Conservation (phyloP, 2,329 filamentous ascomycete species). For the Botrytis elliptica region DNA sequence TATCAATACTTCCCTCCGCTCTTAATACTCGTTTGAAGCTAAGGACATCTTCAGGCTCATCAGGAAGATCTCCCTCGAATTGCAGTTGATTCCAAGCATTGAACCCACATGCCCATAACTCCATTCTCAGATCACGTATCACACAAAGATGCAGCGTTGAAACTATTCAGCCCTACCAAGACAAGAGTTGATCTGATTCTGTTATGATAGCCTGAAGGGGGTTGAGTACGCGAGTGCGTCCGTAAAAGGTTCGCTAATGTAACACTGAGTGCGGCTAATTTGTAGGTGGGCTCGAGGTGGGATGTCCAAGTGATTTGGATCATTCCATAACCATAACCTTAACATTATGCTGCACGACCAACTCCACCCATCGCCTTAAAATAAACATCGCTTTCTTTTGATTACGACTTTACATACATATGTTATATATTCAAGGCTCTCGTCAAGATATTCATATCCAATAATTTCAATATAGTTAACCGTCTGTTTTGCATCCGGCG, state of each 20-base stretch:
- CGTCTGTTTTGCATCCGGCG: neutral
- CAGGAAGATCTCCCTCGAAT: constrained; percentile 37
- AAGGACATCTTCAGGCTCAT: constrained; percentile 48
- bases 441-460: neutral
- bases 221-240: neutral
- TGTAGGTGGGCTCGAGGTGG: neutral
- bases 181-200: neutral
- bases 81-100: constrained; percentile 58
- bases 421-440: neutral
- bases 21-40: constrained; percentile 47
- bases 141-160: neutral
- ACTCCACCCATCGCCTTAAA: constrained; percentile 3
- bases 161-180: neutral
- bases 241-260: constrained; percentile 5
- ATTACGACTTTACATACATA: neutral
- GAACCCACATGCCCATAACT: constrained; percentile 55
- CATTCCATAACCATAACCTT: neutral
- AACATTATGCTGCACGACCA: neutral
- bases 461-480: neutral
- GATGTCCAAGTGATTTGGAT: neutral
- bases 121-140: constrained; percentile 38
- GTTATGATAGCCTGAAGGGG: neutral
- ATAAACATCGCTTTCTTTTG: constrained; percentile 5
- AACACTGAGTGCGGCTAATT: neutral
- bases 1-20: constrained; percentile 39